Percentiles rank a stretch among this genome's conserved stretches.
These are phyloP conservation scores for Neltuma alba DNA, from an alignment of 306 rosid species.

Conservation along the genomic window DNA sequence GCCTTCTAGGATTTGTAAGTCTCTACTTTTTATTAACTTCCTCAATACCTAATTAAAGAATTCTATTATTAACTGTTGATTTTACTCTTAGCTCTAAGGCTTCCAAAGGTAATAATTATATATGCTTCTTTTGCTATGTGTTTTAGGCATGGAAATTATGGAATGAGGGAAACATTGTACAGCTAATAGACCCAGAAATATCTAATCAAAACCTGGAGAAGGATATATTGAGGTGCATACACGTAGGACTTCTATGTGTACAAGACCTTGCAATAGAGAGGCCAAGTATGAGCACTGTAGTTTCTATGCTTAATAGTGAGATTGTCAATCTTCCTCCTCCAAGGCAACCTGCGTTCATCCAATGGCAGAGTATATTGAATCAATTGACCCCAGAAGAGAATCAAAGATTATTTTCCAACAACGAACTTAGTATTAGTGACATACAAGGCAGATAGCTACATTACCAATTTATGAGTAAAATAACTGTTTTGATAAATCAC, in stretches of 20 bases:
- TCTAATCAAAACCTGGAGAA: neutral
- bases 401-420: neutral
- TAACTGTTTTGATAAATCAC: neutral
- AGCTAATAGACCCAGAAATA: slow-evolving; percentile 17
- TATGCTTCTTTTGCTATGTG: neutral
- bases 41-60: neutral
- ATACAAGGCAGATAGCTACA: neutral
- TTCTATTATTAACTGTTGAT: neutral
- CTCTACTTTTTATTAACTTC: neutral
- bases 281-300: neutral
- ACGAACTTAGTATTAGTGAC: neutral
- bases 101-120: neutral
- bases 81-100: neutral
- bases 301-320: slow-evolving; percentile 36
- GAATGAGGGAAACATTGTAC: slow-evolving; percentile 14
- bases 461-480: neutral
- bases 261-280: slow-evolving; percentile 37
- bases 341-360: slow-evolving; percentile 33
- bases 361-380: slow-evolving; percentile 11
- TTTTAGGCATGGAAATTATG: slow-evolving; percentile 33
- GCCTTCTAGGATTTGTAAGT: slow-evolving; percentile 38
- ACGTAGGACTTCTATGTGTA: slow-evolving; percentile 42
- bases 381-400: neutral
- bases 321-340: neutral
- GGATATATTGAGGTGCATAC: slow-evolving; percentile 34